Evolutionary conservation across 371 early-diverging fungal genomes (phyloP).

Genomic region (Entomophthora muscae): DNA sequence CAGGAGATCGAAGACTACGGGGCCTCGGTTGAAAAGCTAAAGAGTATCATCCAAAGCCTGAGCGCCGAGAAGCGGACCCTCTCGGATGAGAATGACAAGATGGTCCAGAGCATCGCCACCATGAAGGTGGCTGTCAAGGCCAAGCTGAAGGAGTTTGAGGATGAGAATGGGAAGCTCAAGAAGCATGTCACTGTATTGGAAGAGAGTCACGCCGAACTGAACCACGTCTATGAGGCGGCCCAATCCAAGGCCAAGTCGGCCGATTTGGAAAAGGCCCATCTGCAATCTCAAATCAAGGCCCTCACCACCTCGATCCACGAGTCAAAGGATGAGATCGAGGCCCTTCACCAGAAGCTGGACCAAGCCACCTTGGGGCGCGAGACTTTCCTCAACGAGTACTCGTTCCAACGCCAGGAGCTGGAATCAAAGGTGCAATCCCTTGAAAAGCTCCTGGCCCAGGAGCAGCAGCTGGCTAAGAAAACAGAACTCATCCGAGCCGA

Average conservation of each 20-base stretch:
- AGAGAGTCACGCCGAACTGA: neutral
- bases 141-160: neutral
- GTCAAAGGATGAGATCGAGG: neutral
- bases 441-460: neutral
- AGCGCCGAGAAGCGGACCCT: neutral
- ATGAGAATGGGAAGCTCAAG: neutral
- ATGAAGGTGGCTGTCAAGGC: neutral
- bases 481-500: neutral
- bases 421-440: neutral
- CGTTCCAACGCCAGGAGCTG: neutral
- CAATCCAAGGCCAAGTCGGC: neutral
- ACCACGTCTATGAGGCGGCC: neutral
- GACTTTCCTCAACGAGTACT: neutral
- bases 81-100: neutral
- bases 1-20: neutral
- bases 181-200: neutral
- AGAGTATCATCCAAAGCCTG: neutral
- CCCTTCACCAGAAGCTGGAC: neutral
- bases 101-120: neutral
- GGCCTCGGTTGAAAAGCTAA: constrained; percentile 1
- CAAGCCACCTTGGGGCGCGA: neutral
- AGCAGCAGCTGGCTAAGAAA: neutral
- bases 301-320: neutral
- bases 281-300: neutral
- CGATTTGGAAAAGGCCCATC: neutral